Evolutionary conservation across 768 basidiomycete genomes (phyloP).

Genomic region (Tricholoma hemisulphureum): DNA sequence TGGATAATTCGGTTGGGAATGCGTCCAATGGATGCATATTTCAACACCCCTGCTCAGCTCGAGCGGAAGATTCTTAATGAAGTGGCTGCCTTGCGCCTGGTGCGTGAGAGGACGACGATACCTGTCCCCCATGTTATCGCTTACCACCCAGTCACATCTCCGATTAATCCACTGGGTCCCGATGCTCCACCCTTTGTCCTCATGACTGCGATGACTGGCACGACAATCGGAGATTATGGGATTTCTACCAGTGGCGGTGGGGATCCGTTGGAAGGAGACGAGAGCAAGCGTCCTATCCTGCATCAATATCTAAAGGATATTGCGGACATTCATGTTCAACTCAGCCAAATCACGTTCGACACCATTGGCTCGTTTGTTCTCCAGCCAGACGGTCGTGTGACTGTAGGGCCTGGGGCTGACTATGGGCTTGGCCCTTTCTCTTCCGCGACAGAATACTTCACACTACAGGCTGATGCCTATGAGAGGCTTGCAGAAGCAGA

Average conservation of each 20-base stretch:
- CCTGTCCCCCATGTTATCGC: constrained; percentile 40
- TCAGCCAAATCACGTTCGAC: constrained; percentile 40
- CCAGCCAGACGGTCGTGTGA: constrained; percentile 31
- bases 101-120: constrained; percentile 39
- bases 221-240: constrained; percentile 42
- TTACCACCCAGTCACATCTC: constrained; percentile 34
- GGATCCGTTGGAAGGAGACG: constrained; percentile 34
- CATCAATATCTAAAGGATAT: constrained; percentile 40
- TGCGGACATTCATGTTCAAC: constrained; percentile 40
- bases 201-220: constrained; percentile 40
- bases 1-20: constrained; percentile 44
- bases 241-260: constrained; percentile 29
- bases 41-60: constrained; percentile 42
- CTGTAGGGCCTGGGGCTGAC: constrained; percentile 40
- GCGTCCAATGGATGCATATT: constrained; percentile 40
- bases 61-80: constrained; percentile 45
- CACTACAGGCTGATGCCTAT: constrained; percentile 40
- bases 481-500: constrained; percentile 37
- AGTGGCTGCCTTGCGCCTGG: constrained; percentile 41
- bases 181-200: constrained; percentile 41
- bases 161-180: constrained; percentile 36
- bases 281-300: constrained; percentile 34
- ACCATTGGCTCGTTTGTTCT: constrained; percentile 40
- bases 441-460: constrained; percentile 40
- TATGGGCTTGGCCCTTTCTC: constrained; percentile 42